Conservation (phyloP, 495 filamentous ascomycete species). For the Margaritispora aquatica region DNA sequence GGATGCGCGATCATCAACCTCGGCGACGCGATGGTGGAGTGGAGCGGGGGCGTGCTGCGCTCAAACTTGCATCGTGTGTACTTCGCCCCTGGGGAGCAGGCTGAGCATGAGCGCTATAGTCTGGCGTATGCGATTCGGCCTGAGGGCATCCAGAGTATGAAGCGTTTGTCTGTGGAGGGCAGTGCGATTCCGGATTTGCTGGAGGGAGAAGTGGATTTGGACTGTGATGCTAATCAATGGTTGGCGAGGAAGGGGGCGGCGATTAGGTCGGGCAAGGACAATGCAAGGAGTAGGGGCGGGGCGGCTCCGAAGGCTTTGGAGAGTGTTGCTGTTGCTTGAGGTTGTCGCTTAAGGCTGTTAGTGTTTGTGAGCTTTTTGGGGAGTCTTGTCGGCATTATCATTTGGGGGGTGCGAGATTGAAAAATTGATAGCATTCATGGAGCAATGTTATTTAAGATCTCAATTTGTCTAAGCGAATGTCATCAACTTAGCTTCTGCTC, state of each 20-base stretch:
- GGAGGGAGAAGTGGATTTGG: constrained; percentile 13
- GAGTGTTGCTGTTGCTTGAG: background rate
- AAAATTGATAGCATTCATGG: too few species aligned
- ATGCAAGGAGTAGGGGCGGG: background rate
- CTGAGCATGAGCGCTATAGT: constrained; percentile 41
- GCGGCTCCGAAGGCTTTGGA: background rate
- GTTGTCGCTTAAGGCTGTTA: background rate
- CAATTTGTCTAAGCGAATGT: too few species aligned
- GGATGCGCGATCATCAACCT: constrained; percentile 56
- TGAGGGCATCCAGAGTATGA: constrained; percentile 46
- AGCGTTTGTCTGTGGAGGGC: constrained; percentile 26
- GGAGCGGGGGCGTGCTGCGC: constrained; percentile 50
- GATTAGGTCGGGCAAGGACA: background rate
- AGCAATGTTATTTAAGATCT: too few species aligned
- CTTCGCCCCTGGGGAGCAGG: constrained; percentile 46
- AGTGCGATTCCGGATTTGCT: constrained; percentile 23
- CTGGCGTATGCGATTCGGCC: constrained; percentile 56
- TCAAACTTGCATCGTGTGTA: constrained; percentile 57
- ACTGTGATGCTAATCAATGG: background rate
- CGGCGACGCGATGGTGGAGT: constrained; percentile 57
- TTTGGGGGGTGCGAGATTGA: too few species aligned
- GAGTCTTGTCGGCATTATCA: background rate
- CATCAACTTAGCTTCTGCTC: too few species aligned
- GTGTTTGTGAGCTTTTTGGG: background rate
- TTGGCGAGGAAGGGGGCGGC: background rate